Base-by-base conservation (phyloP, 768 basidiomycete genomes). In the Kwoniella dejecticola region DNA sequence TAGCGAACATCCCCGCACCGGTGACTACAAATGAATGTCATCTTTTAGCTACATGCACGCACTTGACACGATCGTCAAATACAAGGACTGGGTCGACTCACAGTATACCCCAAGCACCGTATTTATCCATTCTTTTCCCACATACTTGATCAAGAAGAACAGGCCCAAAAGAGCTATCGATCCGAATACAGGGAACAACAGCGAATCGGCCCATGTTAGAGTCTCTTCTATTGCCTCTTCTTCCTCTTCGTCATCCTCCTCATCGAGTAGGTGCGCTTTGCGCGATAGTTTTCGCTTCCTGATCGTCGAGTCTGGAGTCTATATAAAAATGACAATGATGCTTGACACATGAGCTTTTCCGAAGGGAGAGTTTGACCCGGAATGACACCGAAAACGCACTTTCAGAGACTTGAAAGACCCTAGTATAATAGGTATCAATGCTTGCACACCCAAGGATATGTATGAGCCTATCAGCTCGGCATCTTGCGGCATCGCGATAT, bases 101-200 rank as follows among this genome's bases (percentile, higher is more conserved):
- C 80, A 75, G 53, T 80, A 80, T 0, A 70, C 64, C 17, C 77
- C 87, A 23, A 95, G 80, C 4, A 92, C 67, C 83, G 84, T 84
- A 78, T 94, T 94, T 58, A 95, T 85, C 87, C 89, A 90, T 60
- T 86, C 85, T 67, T 66, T 85, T 30, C 90, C 90, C 53, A 89
- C 79, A 75, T 87, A 91, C 70, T 85, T 88, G 57, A 95, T 82
- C 26, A 89, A 77, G 56, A 84, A 63, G 70, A 88, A 93, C 63
- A 92, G 75, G 4, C 86, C 84, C 65, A 89, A 80, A 29, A 95
- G 81, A 30, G 83, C 83, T 5, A 81, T 82, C 0, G 89, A 90
- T 4, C 89, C 91, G 27, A 79, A 48, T 1, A 79, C 57, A 12
- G 81, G 80, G 53, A 80, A 79, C 47, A 74, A 33, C 24, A 79